Conservation (phyloP, 2,329 filamentous ascomycete species). For the Ophiosphaerella narmari region DNA sequence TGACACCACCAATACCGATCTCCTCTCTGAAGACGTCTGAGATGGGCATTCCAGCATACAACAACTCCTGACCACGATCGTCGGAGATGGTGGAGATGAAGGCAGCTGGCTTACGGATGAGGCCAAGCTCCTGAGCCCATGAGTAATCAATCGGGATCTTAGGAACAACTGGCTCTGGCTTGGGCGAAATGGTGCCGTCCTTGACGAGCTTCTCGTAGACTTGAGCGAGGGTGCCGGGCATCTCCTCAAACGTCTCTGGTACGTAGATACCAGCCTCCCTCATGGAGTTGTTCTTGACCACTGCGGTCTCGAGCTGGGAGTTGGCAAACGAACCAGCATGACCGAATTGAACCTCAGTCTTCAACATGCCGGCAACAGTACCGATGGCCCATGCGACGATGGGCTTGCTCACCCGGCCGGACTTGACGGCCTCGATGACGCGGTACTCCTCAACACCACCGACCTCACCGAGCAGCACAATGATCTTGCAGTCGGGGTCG, state of each 20-base stretch:
- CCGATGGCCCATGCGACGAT: constrained; percentile 99
- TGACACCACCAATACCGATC: constrained; percentile 98
- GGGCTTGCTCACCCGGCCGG: constrained; percentile 93
- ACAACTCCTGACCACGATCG: constrained; percentile 97
- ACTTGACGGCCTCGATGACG: constrained; percentile 97
- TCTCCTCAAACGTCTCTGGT: constrained; percentile 94
- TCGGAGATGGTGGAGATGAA: constrained; percentile 99
- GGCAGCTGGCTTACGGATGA: constrained; percentile 98
- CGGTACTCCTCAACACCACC: constrained; percentile 99
- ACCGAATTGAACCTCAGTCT: constrained; percentile 99
- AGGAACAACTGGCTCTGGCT: constrained; percentile 87
- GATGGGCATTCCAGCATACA: constrained; percentile 99
- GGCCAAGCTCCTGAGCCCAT: constrained; percentile 98
- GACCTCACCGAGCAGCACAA: constrained; percentile 94
- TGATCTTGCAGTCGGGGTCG: constrained; percentile 97
- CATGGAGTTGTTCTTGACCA: constrained; percentile 97
- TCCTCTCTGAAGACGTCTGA: constrained; percentile 99
- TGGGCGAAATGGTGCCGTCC: constrained; percentile 81
- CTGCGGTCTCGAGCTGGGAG: constrained; percentile 97
- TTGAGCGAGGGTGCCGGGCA: constrained; percentile 73
- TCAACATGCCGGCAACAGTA: constrained; percentile 99
- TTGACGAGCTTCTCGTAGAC: constrained; percentile 91
- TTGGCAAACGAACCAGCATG: constrained; percentile 99
- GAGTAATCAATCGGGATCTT: constrained; percentile 99
- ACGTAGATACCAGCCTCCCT: constrained; percentile 92